Evolutionary conservation across 1,284 basidiomycete species (phyloP), one percentile per base, ranked within the genome.

Genomic region (Grifola frondosa): DNA sequence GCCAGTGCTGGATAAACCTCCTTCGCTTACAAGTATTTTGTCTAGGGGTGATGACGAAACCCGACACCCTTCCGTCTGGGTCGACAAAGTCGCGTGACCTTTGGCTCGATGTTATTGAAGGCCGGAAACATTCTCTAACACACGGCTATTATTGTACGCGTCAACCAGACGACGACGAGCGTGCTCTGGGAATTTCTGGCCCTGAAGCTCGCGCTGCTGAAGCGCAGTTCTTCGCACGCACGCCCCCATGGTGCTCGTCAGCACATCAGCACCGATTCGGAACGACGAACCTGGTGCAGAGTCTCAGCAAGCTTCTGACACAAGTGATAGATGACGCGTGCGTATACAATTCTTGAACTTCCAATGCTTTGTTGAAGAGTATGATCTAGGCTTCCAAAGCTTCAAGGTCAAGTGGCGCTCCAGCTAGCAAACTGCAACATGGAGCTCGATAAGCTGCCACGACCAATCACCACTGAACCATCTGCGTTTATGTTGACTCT

Each of bases 131-230:
- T 46, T 45, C 24, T 2, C 66, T 83, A 9, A 69, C 55, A 12
- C 80, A 80, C 37, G 84, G 84, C 0, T 86, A 84, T 52, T 84
- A 77, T 48, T 84, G 80, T 35, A 79, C 82, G 26, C 78, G 79
- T 26, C 76, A 84, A n/a, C 78, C 80, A 0, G 74, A 82, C 42
- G 81, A 84, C 49, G 67, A 61, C 3, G 76, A 82, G 46, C 73
- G 83, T 0, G 53, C 56, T 9, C 52, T 57, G 7, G 61, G 62
- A 1, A 61, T 74, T 5, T 62, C 71, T 0, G 59, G 62, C 6
- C 40, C 57, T 0, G 68, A 68, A 13, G 69, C 74, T 0, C 70
- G 78, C 31, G 49, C 46, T 5, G 57, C 62, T 0, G 76, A 77
- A 13, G 38, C 54, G 0, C 44, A 64, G 0, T 84, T 75, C 50